Conservation (phyloP, 805 yeast species). For the Yamadazyma tumulicola region DNA sequence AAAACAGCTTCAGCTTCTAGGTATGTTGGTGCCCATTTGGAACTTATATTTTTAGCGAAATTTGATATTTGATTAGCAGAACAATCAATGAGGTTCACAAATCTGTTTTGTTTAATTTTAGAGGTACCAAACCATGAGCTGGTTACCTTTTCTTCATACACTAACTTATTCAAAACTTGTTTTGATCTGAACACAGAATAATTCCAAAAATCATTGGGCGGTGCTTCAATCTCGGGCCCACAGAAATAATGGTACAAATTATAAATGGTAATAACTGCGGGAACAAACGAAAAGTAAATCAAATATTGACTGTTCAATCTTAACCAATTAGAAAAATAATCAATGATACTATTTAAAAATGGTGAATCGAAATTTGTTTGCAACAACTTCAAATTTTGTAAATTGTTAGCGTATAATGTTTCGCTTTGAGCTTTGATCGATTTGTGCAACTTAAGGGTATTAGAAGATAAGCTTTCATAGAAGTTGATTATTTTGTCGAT, state of each 20-base stretch:
- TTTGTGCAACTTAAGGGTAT: slow-evolving; percentile 15
- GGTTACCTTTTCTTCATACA: slow-evolving; percentile 1
- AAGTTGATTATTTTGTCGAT: slow-evolving; percentile 17
- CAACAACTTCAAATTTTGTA: not conserved
- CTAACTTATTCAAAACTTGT: not conserved
- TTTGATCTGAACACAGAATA: not conserved
- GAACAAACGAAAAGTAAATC: slow-evolving; percentile 8
- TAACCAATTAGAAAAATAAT: slow-evolving; percentile 3
- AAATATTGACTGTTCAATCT: slow-evolving; percentile 11
- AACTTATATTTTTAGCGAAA: too few species aligned
- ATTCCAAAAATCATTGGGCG: not conserved
- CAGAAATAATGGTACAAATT: slow-evolving; percentile 1
- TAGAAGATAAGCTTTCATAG: slow-evolving; percentile 20
- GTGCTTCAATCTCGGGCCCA: not conserved
- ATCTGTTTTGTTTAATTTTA: not conserved
- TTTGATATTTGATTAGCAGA: too few species aligned
- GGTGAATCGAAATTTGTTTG: not conserved
- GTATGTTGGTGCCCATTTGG: too few species aligned
- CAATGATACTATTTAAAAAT: not conserved
- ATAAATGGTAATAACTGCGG: slow-evolving; percentile 1
- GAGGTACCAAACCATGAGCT: not conserved
- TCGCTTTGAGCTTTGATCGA: slow-evolving; percentile 21
- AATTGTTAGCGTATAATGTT: slow-evolving; percentile 13
- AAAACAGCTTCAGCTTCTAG: too few species aligned
- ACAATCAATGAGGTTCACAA: not conserved